These are phyloP conservation scores for Meredithiella fracta DNA, from an alignment of 2,329 filamentous ascomycete genomes.

Conservation along the genomic window DNA sequence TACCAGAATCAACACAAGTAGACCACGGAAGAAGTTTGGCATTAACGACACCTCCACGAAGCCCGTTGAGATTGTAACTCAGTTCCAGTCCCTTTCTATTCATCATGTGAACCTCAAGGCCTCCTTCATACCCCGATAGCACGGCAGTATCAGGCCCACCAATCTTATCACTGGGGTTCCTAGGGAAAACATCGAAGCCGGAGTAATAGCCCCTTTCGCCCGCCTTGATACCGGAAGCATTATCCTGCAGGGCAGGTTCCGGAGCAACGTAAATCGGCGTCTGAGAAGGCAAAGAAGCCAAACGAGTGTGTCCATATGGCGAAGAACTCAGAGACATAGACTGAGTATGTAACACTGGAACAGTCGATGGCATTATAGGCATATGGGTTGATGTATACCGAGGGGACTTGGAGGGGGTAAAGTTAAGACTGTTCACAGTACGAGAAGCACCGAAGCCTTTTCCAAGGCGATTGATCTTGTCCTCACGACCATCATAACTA, in stretches of 20 bases:
- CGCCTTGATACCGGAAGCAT: slow-evolving; percentile 39
- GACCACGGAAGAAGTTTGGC: slow-evolving; percentile 70
- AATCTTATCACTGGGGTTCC: slow-evolving; percentile 20
- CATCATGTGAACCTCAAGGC: slow-evolving; percentile 58
- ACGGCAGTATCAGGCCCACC: slow-evolving; percentile 43
- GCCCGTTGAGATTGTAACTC: slow-evolving; percentile 53
- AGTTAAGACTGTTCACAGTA: slow-evolving; percentile 19
- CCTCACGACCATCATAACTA: slow-evolving; percentile 2
- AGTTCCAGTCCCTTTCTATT: slow-evolving; percentile 55
- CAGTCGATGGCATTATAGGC: slow-evolving; percentile 17
- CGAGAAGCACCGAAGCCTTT: slow-evolving; percentile 33
- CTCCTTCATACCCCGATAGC: slow-evolving; percentile 65
- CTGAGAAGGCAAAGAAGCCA: slow-evolving; percentile 29
- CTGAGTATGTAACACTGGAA: not conserved
- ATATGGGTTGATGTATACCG: slow-evolving; percentile 20
- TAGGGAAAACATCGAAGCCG: slow-evolving; percentile 56
- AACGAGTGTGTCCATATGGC: slow-evolving; percentile 31
- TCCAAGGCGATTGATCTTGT: slow-evolving; percentile 22
- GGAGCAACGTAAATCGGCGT: slow-evolving; percentile 62
- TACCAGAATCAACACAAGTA: slow-evolving; percentile 32
- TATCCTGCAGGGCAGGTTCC: slow-evolving; percentile 55
- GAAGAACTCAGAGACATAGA: slow-evolving; percentile 24
- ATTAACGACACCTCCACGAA: slow-evolving; percentile 63
- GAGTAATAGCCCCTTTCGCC: slow-evolving; percentile 62
- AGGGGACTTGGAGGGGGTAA: slow-evolving; percentile 37